These are phyloP conservation scores for Senna siamea DNA, from an alignment of 306 rosid genomes.

Conservation along the genomic window DNA sequence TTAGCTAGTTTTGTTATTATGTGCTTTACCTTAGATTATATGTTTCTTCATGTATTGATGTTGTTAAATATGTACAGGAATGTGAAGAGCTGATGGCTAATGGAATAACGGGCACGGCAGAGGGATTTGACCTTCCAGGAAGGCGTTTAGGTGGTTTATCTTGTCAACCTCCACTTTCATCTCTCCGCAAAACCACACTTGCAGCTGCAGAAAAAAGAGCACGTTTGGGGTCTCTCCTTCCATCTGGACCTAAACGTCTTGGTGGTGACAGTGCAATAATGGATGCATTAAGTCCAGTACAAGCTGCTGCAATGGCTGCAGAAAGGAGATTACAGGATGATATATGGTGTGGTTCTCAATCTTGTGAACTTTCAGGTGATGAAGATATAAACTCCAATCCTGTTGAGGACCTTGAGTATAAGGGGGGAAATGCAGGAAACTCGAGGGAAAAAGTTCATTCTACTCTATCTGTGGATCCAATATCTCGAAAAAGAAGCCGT, in stretches of 20 bases:
- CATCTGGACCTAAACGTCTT: constrained; percentile 87
- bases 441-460: constrained; percentile 33
- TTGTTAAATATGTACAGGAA: constrained; percentile 55
- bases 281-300: constrained; percentile 81
- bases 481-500: constrained; percentile 60
- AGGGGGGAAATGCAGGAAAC: constrained; percentile 43
- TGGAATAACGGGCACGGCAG: constrained; percentile 74
- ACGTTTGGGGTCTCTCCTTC: constrained; percentile 67
- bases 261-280: constrained; percentile 84
- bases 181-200: constrained; percentile 68
- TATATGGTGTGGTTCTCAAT: constrained; percentile 87
- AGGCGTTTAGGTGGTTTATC: constrained; percentile 82
- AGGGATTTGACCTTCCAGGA: constrained; percentile 92
- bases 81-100: constrained; percentile 87
- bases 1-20: background rate
- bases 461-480: constrained; percentile 35
- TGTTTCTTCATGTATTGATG: constrained; percentile 12
- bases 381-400: constrained; percentile 52
- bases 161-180: constrained; percentile 70
- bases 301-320: constrained; percentile 99
- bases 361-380: constrained; percentile 50
- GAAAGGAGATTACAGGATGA: constrained; percentile 96
- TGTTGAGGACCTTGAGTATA: constrained; percentile 43
- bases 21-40: constrained; percentile 22
- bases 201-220: constrained; percentile 85